Percentiles rank a stretch among this genome's conserved stretches.
Conservation (phyloP, 305 asterid genomes). For the Withania somnifera region DNA sequence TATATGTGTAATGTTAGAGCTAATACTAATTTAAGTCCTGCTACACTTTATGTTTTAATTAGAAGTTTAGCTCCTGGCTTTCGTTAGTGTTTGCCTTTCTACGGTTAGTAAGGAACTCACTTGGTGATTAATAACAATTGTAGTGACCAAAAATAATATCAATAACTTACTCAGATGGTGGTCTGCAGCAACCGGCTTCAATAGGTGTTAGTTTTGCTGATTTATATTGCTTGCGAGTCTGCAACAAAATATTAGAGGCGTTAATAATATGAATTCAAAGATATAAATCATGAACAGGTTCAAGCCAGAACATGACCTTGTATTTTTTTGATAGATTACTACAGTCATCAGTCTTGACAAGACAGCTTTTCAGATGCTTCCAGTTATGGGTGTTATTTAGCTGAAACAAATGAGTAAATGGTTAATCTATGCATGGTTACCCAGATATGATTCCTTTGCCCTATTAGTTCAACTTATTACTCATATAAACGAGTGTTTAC, state of each 20-base stretch:
- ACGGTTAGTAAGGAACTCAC: too few relatives aligned
- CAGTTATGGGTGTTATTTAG: constrained; percentile 71
- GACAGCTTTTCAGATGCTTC: constrained; percentile 73
- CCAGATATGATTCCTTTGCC: constrained; percentile 3
- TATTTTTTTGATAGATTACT: constrained; percentile 49
- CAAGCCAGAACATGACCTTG: constrained; percentile 34
- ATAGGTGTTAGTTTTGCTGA: constrained; percentile 70
- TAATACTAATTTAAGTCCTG: too few relatives aligned
- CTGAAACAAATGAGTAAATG: constrained; percentile 25
- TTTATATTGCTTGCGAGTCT: constrained; percentile 61
- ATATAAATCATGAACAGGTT: not conserved
- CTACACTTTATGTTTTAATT: too few relatives aligned
- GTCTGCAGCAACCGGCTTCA: constrained; percentile 95
- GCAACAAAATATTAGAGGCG: constrained; percentile 12
- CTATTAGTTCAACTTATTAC: not conserved
- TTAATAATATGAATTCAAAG: not conserved
- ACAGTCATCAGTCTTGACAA: constrained; percentile 73
- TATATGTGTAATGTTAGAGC: too few relatives aligned
- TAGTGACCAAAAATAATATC: too few relatives aligned
- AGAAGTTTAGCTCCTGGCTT: too few relatives aligned
- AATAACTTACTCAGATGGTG: constrained; percentile 73
- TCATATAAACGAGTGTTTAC: constrained; percentile 18
- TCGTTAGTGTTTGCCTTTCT: too few relatives aligned
- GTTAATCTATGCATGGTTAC: not conserved
- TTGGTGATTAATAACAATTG: too few relatives aligned